A percentile compares a stretch with the other conserved stretches of the same genome.
Evolutionary conservation across 495 filamentous ascomycete genomes (phyloP).

Genomic region (Lichenothelia convexa): DNA sequence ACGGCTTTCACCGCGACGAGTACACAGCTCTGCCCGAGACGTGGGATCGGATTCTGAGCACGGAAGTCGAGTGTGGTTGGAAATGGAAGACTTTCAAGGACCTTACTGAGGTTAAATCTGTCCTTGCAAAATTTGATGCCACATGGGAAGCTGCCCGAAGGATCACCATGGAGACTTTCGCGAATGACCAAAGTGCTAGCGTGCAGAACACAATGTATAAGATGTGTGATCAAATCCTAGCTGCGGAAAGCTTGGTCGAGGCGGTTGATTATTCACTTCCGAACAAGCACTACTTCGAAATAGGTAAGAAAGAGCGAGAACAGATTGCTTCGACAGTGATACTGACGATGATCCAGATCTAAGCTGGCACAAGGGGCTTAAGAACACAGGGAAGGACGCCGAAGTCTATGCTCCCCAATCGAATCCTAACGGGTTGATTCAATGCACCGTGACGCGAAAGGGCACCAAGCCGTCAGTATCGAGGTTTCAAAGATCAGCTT

Average conservation of each 20-base stretch:
- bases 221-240: constrained; percentile 83
- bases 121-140: constrained; percentile 49
- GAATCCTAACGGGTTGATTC: constrained; percentile 85
- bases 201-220: constrained; percentile 98
- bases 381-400: constrained; percentile 94
- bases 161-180: constrained; percentile 82
- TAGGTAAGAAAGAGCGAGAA: constrained; percentile 41
- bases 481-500: not conserved
- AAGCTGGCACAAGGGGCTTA: constrained; percentile 89
- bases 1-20: constrained; percentile 82
- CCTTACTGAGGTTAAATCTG: constrained; percentile 48
- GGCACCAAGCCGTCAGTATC: constrained; percentile 16
- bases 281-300: constrained; percentile 98
- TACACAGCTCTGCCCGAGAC: constrained; percentile 81
- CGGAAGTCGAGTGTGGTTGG: constrained; percentile 76
- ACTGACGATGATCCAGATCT: constrained; percentile 40
- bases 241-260: constrained; percentile 48
- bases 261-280: constrained; percentile 69
- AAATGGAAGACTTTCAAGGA: constrained; percentile 53
- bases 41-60: constrained; percentile 87
- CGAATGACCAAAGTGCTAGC: constrained; percentile 75
- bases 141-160: constrained; percentile 57
- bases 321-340: constrained; percentile 7
- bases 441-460: constrained; percentile 69
- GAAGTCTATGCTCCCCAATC: constrained; percentile 92